These are phyloP conservation scores for Eucalyptus melliodora DNA, from an alignment of 345 rosid genomes.

Conservation along the genomic window DNA sequence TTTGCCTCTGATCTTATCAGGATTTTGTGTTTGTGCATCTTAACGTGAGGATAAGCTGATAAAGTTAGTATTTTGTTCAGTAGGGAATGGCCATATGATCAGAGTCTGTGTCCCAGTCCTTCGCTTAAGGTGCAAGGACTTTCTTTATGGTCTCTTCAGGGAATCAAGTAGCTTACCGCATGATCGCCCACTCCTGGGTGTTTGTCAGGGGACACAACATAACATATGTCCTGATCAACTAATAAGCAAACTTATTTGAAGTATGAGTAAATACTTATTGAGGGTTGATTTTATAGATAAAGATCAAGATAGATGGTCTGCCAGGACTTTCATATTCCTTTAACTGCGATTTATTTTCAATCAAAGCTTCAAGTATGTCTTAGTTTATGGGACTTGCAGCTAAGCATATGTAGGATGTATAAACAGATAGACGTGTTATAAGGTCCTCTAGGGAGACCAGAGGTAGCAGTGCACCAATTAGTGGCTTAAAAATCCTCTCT, in stretches of 20 bases:
- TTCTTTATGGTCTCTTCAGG: neutral
- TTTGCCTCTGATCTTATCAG: neutral
- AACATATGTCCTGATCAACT: neutral
- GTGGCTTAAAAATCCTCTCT: neutral
- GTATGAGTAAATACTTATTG: neutral
- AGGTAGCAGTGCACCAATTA: neutral
- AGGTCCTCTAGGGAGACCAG: neutral
- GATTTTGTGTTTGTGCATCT: neutral
- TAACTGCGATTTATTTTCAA: neutral
- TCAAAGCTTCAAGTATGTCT: neutral
- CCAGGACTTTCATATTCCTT: neutral
- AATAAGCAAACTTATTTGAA: neutral
- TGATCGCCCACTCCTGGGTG: neutral
- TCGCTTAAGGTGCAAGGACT: neutral
- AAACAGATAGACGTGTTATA: neutral
- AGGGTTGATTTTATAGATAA: neutral
- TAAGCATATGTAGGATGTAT: neutral
- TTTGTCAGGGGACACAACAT: neutral
- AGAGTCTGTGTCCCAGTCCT: neutral
- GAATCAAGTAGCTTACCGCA: neutral
- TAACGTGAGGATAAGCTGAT: neutral
- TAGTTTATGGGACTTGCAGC: neutral
- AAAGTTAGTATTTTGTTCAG: neutral
- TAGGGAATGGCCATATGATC: neutral
- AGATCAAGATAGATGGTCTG: neutral